A percentile compares a stretch with the other conserved stretches of the same genome.
Conservation (phyloP, 805 yeast genomes). For the Monosporozyma servazzii region DNA sequence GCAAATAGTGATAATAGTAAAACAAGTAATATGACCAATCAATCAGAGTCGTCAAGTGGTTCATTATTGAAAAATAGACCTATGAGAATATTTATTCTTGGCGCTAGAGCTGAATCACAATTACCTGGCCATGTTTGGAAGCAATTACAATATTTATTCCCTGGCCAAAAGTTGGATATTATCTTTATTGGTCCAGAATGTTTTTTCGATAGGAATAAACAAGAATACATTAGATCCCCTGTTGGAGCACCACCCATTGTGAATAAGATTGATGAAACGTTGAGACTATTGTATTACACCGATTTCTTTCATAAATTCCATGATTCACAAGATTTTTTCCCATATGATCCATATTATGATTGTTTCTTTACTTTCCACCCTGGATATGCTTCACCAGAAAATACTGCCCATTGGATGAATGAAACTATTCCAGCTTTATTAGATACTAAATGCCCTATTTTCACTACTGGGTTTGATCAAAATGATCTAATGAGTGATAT, state of each 20-base stretch:
- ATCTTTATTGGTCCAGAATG: conserved; percentile 95
- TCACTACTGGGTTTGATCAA: conserved; percentile 82
- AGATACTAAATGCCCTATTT: conserved; percentile 88
- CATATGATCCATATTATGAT: conserved; percentile 94
- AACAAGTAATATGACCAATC: not conserved
- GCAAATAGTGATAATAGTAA: not conserved
- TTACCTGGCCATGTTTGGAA: conserved; percentile 94
- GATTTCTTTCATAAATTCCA: conserved; percentile 86
- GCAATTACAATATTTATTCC: conserved; percentile 79
- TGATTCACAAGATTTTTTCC: conserved; percentile 90
- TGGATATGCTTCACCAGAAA: conserved; percentile 77
- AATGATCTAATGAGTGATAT: conserved; percentile 62
- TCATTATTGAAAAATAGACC: conserved; percentile 59
- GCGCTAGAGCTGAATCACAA: conserved; percentile 89
- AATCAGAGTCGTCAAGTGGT: not conserved
- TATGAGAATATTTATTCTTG: conserved; percentile 78
- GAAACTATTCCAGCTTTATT: conserved; percentile 77
- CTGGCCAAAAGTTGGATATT: conserved; percentile 71
- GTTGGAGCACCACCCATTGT: conserved; percentile 44
- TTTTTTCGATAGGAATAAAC: conserved; percentile 62
- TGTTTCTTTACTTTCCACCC: conserved; percentile 93
- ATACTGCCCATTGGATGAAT: conserved; percentile 79
- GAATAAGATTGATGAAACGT: conserved; percentile 61
- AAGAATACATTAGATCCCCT: conserved; percentile 46
- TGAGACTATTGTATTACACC: conserved; percentile 75